Evolutionary conservation across 164 flowering plant genomes (phyloP).

Genomic region (Macadamia integrifolia): DNA sequence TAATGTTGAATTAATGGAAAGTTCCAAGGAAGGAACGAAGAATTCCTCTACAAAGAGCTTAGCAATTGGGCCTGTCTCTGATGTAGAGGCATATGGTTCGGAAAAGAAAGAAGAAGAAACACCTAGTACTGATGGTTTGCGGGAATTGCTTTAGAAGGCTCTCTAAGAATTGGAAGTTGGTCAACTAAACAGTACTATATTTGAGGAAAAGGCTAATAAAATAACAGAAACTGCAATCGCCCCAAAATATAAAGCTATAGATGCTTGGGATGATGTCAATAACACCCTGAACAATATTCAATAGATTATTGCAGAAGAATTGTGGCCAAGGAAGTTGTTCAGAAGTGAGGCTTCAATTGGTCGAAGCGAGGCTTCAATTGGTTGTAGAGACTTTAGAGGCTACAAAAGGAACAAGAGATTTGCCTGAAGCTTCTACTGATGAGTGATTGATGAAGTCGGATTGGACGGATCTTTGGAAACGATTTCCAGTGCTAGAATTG

Average conservation of each 20-base stretch:
- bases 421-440: conserved; percentile 20
- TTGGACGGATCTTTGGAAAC: too few species aligned
- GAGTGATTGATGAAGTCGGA: too few species aligned
- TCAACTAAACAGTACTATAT: conserved; percentile 67
- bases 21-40: conserved; percentile 20
- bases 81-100: conserved; percentile 16
- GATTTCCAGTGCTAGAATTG: too few species aligned
- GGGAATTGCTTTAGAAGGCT: conserved; percentile 64
- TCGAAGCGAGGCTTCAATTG: conserved; percentile 80
- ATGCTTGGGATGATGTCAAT: conserved; percentile 67
- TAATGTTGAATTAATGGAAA: conserved; percentile 28
- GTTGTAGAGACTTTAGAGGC: conserved; percentile 42
- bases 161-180: conserved; percentile 77
- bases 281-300: conserved; percentile 40
- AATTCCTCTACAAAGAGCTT: background rate
- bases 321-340: conserved; percentile 72
- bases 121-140: conserved; percentile 58
- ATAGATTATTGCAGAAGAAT: conserved; percentile 55
- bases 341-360: conserved; percentile 79
- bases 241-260: conserved; percentile 64
- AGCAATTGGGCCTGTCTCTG: conserved; percentile 8
- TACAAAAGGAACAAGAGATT: conserved; percentile 24
- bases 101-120: conserved; percentile 29
- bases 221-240: conserved; percentile 94
- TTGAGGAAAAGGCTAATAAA: conserved; percentile 88